A percentile compares a stretch with the other conserved stretches of the same genome.
Conservation (phyloP, 2,329 filamentous ascomycete species). For the Paraphaeosphaeria minitans region DNA sequence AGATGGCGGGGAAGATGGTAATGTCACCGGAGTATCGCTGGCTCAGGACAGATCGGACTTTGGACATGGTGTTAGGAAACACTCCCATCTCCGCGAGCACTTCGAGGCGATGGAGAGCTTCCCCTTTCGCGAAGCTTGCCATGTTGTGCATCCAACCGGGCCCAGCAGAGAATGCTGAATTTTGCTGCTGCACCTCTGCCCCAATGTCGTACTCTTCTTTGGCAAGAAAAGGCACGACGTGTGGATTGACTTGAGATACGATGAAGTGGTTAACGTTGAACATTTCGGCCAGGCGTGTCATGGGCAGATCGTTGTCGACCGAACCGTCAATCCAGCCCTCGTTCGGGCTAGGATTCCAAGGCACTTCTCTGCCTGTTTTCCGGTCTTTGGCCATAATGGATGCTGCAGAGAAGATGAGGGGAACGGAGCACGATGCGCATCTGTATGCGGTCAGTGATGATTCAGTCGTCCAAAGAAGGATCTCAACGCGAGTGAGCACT, state of each 20-base stretch:
- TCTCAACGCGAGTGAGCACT: slow-evolving; percentile 40
- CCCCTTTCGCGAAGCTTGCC: slow-evolving; percentile 75
- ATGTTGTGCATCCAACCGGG: slow-evolving; percentile 68
- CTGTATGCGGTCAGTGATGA: slow-evolving; percentile 37
- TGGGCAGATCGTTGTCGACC: slow-evolving; percentile 91
- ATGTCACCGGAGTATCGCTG: slow-evolving; percentile 96
- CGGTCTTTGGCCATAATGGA: slow-evolving; percentile 85
- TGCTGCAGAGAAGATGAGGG: slow-evolving; percentile 80
- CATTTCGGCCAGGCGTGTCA: slow-evolving; percentile 88
- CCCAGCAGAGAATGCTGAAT: slow-evolving; percentile 48
- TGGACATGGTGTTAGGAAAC: slow-evolving; percentile 78
- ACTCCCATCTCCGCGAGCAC: slow-evolving; percentile 80
- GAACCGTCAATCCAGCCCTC: slow-evolving; percentile 88
- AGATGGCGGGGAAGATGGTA: slow-evolving; percentile 84
- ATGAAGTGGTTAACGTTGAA: slow-evolving; percentile 99
- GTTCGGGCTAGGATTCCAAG: slow-evolving; percentile 86
- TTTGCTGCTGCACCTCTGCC: slow-evolving; percentile 41
- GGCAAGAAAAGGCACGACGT: slow-evolving; percentile 83
- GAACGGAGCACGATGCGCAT: slow-evolving; percentile 92
- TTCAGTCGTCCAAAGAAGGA: neutral
- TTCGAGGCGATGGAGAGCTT: slow-evolving; percentile 79
- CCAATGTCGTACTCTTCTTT: slow-evolving; percentile 67
- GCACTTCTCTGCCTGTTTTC: slow-evolving; percentile 73
- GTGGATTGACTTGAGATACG: slow-evolving; percentile 94
- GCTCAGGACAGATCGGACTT: slow-evolving; percentile 78